Conservation (phyloP, 2,329 filamentous ascomycete genomes). For the Paraphaeosphaeria minitans region DNA sequence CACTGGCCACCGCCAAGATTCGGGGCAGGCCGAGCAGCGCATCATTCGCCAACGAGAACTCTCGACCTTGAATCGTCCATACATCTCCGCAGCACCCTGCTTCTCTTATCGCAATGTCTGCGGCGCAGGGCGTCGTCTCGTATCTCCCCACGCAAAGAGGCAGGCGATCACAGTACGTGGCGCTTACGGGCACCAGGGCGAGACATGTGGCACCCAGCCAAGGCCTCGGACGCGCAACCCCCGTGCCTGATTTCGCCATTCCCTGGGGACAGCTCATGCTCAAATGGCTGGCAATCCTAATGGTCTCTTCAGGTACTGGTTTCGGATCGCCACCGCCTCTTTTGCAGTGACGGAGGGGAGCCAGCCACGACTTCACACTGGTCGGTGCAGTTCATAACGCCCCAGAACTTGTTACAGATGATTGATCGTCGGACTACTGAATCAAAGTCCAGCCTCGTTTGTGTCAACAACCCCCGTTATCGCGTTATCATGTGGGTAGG, state of each 20-base stretch:
- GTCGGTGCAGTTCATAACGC: not conserved
- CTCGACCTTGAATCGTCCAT: not conserved
- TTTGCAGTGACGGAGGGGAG: not conserved
- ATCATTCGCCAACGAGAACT: not conserved
- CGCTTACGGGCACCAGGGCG: not conserved
- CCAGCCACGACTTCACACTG: not conserved
- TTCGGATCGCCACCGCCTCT: not conserved
- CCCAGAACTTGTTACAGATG: not conserved
- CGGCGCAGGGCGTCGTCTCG: not conserved
- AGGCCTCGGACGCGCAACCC: conserved; percentile 5
- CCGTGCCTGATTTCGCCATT: conserved; percentile 12
- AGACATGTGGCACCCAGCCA: conserved; percentile 16
- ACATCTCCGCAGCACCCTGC: not conserved
- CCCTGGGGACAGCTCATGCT: conserved; percentile 15
- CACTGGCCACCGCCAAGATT: not conserved
- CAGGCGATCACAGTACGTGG: conserved; percentile 2
- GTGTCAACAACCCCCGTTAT: conserved; percentile 19
- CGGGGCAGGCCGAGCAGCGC: conserved; percentile 2
- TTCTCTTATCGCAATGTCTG: not conserved
- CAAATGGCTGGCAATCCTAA: not conserved
- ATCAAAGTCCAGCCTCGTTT: conserved; percentile 6
- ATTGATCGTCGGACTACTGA: conserved; percentile 8
- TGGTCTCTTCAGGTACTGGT: conserved; percentile 1
- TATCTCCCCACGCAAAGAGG: conserved; percentile 8
- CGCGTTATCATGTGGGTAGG: conserved; percentile 35